Conservation (phyloP, 768 basidiomycete species). For the Rossbeevera mucosa region DNA sequence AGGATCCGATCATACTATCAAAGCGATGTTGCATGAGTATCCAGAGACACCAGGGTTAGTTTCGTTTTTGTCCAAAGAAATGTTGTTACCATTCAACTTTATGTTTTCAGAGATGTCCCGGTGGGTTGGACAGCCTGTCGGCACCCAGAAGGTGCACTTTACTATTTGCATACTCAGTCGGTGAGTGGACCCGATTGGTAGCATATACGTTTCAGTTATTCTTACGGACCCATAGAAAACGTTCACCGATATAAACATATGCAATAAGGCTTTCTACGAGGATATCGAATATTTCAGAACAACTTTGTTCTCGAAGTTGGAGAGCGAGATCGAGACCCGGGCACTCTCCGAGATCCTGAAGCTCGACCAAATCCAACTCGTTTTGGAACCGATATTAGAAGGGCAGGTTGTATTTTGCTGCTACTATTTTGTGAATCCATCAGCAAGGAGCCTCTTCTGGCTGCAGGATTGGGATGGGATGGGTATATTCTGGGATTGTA, state of each 20-base stretch:
- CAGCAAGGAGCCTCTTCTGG: constrained; percentile 49
- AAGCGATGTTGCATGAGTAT: constrained; percentile 16
- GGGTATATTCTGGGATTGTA: constrained; percentile 27
- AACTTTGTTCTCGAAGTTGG: constrained; percentile 17
- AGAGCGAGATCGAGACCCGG: constrained; percentile 1
- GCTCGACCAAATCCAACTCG: constrained; percentile 35
- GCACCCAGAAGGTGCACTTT: constrained; percentile 34
- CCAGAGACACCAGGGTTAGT: constrained; percentile 12
- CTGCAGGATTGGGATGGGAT: constrained; percentile 39
- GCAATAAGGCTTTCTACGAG: constrained; percentile 28
- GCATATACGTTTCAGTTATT: neutral
- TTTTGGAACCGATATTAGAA: constrained; percentile 37
- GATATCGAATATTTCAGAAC: constrained; percentile 35
- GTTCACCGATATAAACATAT: constrained; percentile 53
- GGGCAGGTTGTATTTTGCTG: constrained; percentile 29
- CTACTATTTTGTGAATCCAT: constrained; percentile 54
- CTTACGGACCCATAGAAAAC: constrained; percentile 36
- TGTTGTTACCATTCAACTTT: neutral
- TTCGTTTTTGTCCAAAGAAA: neutral
- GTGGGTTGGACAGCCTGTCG: constrained; percentile 42
- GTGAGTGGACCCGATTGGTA: constrained; percentile 28
- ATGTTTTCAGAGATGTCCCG: constrained; percentile 14
- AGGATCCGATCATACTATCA: constrained; percentile 1
- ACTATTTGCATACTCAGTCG: constrained; percentile 35
- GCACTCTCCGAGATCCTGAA: constrained; percentile 27